Percentiles rank a stretch among this genome's conserved stretches.
These are phyloP conservation scores for Carex pumila DNA, from an alignment of 176 grass and related monocot genomes.

Conservation along the genomic window DNA sequence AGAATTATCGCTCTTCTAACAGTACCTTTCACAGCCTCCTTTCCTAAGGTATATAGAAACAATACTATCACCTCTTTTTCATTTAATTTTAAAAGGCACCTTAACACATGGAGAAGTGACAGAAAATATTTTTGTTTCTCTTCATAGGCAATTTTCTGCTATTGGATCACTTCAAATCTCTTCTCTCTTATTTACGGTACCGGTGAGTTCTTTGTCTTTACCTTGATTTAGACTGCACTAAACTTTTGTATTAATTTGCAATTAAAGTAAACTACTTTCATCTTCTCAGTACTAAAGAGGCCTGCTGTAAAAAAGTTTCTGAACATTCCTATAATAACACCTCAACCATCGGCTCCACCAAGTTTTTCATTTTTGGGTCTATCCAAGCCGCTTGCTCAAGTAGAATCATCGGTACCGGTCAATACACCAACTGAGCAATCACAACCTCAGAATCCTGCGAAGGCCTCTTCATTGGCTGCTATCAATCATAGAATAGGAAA, in stretches of 20 bases:
- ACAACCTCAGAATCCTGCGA: conserved; percentile 1
- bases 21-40: conserved; percentile 76
- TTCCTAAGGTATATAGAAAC: conserved; percentile 69
- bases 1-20: conserved; percentile 72
- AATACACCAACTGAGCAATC: conserved; percentile 13
- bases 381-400: conserved; percentile 40
- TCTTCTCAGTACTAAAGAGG: conserved; percentile 38
- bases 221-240: not conserved
- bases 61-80: conserved; percentile 12
- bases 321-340: conserved; percentile 45
- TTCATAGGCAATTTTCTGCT: conserved; percentile 77
- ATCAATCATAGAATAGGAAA: conserved; percentile 72
- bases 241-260: not conserved
- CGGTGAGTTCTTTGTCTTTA: conserved; percentile 42
- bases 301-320: conserved; percentile 50
- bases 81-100: not conserved
- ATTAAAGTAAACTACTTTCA: not conserved
- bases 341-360: conserved; percentile 15
- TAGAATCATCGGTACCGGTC: conserved; percentile 24
- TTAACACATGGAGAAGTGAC: conserved; percentile 16
- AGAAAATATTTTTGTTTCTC: not conserved
- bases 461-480: conserved; percentile 46
- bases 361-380: conserved; percentile 44
- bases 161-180: conserved; percentile 90
- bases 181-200: conserved; percentile 61